These are phyloP conservation scores for Sextonia rubra DNA, from an alignment of 164 flowering plant species.

Conservation along the genomic window DNA sequence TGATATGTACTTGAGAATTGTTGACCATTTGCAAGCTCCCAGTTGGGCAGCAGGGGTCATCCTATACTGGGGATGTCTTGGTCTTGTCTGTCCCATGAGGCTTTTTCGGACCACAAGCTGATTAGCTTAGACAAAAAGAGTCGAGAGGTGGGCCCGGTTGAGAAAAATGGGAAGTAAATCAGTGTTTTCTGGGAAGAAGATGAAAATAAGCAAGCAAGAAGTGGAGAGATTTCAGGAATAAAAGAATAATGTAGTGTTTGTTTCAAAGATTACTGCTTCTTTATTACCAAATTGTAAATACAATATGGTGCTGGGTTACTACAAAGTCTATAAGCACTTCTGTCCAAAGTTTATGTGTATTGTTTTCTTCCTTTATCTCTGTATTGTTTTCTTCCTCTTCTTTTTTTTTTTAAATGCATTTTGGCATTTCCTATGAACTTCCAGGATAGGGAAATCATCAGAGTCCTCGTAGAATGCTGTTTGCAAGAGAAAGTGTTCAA, in stretches of 20 bases:
- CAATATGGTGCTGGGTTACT: no score
- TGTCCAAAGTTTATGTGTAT: not conserved
- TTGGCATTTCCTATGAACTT: not conserved
- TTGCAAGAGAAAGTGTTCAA: conserved; percentile 86
- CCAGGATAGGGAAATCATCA: conserved; percentile 94
- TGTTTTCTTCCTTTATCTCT: not conserved
- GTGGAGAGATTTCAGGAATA: no score
- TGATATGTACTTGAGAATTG: no score
- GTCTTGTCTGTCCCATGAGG: not conserved
- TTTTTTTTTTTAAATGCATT: conserved; percentile 1
- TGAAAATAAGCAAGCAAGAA: no score
- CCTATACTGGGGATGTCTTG: not conserved
- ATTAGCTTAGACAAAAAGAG: not conserved
- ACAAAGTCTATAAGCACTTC: not conserved
- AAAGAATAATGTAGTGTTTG: no score
- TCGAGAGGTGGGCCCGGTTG: no score
- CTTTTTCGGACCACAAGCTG: not conserved
- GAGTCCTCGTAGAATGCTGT: conserved; percentile 90
- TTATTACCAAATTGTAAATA: no score
- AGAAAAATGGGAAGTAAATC: no score
- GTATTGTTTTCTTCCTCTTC: not conserved
- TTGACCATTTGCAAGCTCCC: no score
- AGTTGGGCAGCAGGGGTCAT: no score
- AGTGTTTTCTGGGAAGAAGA: no score
- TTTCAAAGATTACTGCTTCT: no score